Conservation (phyloP, 169 alveolate genomes). For the Plasmodium adleri region DNA sequence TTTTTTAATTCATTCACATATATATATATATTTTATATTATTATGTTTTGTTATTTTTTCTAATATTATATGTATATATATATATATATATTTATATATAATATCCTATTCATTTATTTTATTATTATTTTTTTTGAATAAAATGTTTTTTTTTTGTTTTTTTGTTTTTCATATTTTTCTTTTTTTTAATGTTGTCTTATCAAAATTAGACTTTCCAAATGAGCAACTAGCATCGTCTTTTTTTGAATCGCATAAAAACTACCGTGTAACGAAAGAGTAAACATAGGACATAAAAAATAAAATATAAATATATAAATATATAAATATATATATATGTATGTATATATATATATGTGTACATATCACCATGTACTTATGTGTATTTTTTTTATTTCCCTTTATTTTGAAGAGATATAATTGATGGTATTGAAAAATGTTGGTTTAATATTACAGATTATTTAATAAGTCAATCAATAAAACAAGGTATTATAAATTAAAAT, state of each 20-base stretch:
- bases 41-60: background rate
- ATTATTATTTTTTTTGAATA: slow-evolving; percentile 31
- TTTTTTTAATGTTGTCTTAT: slow-evolving; percentile 58
- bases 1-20: no score
- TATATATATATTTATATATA: no score
- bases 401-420: slow-evolving; percentile 49
- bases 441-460: slow-evolving; percentile 45
- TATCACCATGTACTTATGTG: background rate
- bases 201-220: slow-evolving; percentile 61
- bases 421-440: slow-evolving; percentile 71
- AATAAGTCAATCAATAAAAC: slow-evolving; percentile 56
- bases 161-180: slow-evolving; percentile 22
- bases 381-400: background rate
- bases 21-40: slow-evolving; percentile 1
- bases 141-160: slow-evolving; percentile 50
- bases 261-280: slow-evolving; percentile 64
- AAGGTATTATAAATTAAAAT: slow-evolving; percentile 17
- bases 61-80: background rate
- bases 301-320: background rate
- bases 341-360: background rate
- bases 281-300: background rate
- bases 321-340: background rate
- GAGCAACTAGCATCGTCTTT: slow-evolving; percentile 55
- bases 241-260: slow-evolving; percentile 37
- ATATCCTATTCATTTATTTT: slow-evolving; percentile 25